A percentile compares a stretch with the other conserved stretches of the same genome.
Evolutionary conservation across 2,329 filamentous ascomycete species (phyloP).

Genomic region (Dothistroma pini): DNA sequence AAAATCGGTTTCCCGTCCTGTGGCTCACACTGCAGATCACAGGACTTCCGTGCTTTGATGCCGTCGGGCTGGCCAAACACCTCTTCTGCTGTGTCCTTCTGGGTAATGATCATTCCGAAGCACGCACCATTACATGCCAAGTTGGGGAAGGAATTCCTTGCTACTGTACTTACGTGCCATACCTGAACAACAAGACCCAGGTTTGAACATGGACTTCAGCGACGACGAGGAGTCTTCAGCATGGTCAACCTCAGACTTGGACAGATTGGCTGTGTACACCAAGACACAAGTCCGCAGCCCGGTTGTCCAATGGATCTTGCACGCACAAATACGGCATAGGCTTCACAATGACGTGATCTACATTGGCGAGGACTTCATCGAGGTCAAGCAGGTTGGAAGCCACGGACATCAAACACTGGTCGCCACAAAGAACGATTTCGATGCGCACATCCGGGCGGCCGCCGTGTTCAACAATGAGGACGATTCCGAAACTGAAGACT

Average conservation of each 20-base stretch:
- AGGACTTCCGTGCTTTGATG: background rate
- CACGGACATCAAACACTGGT: conserved; percentile 71
- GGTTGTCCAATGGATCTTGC: conserved; percentile 70
- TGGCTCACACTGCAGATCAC: background rate
- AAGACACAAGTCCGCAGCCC: conserved; percentile 75
- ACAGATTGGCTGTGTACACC: conserved; percentile 64
- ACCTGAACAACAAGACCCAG: background rate
- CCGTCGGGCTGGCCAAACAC: background rate
- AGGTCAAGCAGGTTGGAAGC: conserved; percentile 44
- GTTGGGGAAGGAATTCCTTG: background rate
- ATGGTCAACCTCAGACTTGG: background rate
- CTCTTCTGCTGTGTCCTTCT: background rate
- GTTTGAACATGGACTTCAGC: background rate
- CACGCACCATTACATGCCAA: background rate
- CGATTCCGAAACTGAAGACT: conserved; percentile 38
- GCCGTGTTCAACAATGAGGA: conserved; percentile 59
- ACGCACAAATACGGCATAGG: conserved; percentile 69
- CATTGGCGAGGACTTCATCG: conserved; percentile 73
- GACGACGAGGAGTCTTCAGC: conserved; percentile 1
- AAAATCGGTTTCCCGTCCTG: background rate
- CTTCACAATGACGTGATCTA: conserved; percentile 79
- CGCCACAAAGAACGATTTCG: conserved; percentile 75
- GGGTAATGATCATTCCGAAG: background rate
- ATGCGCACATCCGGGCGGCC: conserved; percentile 72
- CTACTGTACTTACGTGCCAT: background rate